These are phyloP conservation scores for Gossypium davidsonii DNA, from an alignment of 441 rosid species.

Conservation along the genomic window DNA sequence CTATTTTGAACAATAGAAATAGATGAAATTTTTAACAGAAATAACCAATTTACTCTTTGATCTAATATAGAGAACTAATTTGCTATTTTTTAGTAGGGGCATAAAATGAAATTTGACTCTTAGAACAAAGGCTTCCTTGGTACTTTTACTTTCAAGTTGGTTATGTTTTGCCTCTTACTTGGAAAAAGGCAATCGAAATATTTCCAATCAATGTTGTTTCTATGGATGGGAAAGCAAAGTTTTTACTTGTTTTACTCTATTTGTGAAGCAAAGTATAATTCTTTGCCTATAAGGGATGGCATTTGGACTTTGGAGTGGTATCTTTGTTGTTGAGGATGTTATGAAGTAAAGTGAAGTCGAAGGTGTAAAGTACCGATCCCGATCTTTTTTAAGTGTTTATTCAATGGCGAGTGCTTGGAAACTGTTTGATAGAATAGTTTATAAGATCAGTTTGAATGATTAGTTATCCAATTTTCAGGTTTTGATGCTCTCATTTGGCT, in stretches of 20 bases:
- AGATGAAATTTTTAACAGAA: no score
- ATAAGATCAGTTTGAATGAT: neutral
- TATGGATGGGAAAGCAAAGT: neutral
- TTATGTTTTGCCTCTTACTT: neutral
- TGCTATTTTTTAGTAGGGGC: no score
- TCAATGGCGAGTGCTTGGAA: neutral
- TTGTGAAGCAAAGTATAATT: neutral
- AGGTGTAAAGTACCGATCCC: neutral
- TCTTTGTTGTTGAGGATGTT: neutral
- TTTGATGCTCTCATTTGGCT: neutral
- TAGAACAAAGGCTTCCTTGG: no score
- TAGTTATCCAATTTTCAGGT: neutral
- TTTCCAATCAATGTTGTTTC: neutral
- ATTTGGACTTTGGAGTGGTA: neutral
- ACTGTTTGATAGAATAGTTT: neutral
- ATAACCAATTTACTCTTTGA: no score
- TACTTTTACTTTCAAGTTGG: neutral
- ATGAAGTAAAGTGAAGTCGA: neutral
- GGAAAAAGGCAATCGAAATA: neutral
- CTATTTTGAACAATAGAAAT: no score
- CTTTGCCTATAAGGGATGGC: slow-evolving; percentile 7
- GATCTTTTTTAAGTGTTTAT: neutral
- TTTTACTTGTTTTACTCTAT: neutral
- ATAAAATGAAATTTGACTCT: no score
- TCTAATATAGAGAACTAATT: no score